Percentiles rank a stretch among this genome's conserved stretches.
Conservation (phyloP, 495 filamentous ascomycete species). For the Pyrenopolyporus hunteri region DNA sequence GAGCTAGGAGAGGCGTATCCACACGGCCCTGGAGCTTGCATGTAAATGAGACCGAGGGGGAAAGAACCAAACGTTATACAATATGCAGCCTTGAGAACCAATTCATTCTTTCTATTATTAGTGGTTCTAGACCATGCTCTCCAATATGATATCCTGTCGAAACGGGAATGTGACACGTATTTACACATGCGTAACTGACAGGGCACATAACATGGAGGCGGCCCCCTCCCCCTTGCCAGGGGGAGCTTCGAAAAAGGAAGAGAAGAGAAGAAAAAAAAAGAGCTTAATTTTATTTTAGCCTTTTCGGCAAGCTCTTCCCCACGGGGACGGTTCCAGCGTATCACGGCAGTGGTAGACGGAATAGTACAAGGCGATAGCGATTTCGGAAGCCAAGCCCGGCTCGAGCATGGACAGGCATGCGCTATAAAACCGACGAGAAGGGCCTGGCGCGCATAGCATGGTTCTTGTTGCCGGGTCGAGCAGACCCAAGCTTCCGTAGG, state of each 20-base stretch:
- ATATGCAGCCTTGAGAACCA: slow-evolving; percentile 2
- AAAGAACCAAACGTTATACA: neutral
- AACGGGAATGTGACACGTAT: slow-evolving; percentile 5
- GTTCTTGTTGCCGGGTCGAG: too few relatives aligned
- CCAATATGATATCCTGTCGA: neutral
- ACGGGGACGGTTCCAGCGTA: slow-evolving; percentile 16
- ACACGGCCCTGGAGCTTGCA: neutral
- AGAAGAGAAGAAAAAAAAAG: too few relatives aligned
- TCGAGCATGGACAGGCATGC: too few relatives aligned
- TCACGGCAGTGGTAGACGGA: neutral
- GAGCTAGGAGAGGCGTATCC: slow-evolving; percentile 4
- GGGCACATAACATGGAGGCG: too few relatives aligned
- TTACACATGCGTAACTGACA: neutral
- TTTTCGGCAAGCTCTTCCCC: slow-evolving; percentile 17
- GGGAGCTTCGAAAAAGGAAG: neutral
- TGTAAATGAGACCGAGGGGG: too few relatives aligned
- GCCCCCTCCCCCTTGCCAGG: too few relatives aligned
- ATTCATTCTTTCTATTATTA: slow-evolving; percentile 21
- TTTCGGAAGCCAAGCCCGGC: slow-evolving; percentile 4
- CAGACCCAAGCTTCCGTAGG: too few relatives aligned
- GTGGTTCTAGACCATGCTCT: slow-evolving; percentile 14
- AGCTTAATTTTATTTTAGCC: slow-evolving; percentile 20
- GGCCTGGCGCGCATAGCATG: too few relatives aligned
- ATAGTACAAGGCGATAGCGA: slow-evolving; percentile 2
- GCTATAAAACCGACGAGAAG: too few relatives aligned